Evolutionary conservation across 371 early-diverging fungal genomes (phyloP), one percentile per base, ranked within the genome.

Genomic region (Synchytrium microbalum): DNA sequence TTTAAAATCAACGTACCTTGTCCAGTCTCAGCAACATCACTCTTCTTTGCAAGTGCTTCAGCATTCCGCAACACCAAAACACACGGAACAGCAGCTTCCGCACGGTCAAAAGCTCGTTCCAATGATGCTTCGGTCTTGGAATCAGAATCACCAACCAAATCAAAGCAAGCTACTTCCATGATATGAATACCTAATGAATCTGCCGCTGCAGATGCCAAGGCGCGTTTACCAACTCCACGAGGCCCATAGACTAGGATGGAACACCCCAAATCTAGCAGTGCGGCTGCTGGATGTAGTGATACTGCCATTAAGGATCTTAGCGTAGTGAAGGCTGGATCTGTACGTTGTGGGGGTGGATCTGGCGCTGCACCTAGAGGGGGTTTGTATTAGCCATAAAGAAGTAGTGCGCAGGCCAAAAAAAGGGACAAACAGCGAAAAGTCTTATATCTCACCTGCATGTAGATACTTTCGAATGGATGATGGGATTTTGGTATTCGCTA

Each of bases 171-270:
- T 28, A 92, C 77, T 65, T 90, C 82, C 62, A 74, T 74, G 3
- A 89, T 24, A 69, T 93, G 91, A 0, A 92, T 74, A 3, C 95
- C 95, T 16, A 92, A 70, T 14, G 75, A 70, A 38, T 88, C 86
- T 1, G 86, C 85, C 0, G 86, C 84, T 61, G 81, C 75, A 16
- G 75, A 76, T 0, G 90, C 76, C 46, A 90, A 61, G 0, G 85
- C 82, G 26, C 83, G 76, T 67, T 94, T 95, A 13, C 95, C 96
- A 5, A 84, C 85, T n/a, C 95, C 95, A 1, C 87, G 76, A 14
- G 88, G 81, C 13, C 96, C 95, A 61, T 88, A 86, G 19, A 93
- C 65, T 46, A 94, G 67, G 0, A 88, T 81, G 1, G 88, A 85
- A 63, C 91, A 90, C 1, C 82, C 79, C 25, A 92, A 71, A 16